Evolutionary conservation across 2,329 filamentous ascomycete genomes (phyloP).

Genomic region (Trichoderma asperellum): DNA sequence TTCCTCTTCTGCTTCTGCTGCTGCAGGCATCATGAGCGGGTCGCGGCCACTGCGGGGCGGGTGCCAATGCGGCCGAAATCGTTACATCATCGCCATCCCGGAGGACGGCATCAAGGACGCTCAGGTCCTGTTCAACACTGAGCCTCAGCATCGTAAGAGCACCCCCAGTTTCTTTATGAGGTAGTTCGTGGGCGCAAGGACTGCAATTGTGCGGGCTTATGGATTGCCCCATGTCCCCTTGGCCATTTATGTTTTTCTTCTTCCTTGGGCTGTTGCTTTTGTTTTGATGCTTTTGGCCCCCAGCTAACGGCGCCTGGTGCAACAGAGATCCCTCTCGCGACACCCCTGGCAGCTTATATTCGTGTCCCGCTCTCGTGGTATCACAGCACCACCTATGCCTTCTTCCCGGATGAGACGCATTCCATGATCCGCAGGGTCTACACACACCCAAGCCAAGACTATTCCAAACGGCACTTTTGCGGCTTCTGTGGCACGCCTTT

Average conservation of each 20-base stretch:
- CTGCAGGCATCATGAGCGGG: constrained; percentile 48
- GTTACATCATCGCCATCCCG: constrained; percentile 76
- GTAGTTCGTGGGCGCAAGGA: neutral
- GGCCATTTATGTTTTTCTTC: neutral
- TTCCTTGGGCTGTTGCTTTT: neutral
- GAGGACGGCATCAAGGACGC: constrained; percentile 58
- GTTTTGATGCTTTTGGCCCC: neutral
- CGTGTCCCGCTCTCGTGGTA: constrained; percentile 83
- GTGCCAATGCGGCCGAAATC: constrained; percentile 85
- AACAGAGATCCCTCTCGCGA: constrained; percentile 68
- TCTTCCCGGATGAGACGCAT: constrained; percentile 77
- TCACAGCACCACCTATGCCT: constrained; percentile 72
- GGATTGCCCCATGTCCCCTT: neutral
- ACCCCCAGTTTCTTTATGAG: neutral
- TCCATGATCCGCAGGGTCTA: constrained; percentile 68
- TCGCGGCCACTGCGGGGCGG: constrained; percentile 68
- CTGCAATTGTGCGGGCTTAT: neutral
- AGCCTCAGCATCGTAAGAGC: constrained; percentile 70
- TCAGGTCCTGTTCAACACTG: constrained; percentile 75
- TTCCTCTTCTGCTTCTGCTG: neutral
- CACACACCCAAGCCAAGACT: constrained; percentile 59
- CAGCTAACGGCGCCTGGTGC: neutral
- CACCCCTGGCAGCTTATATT: constrained; percentile 78
- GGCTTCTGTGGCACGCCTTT: constrained; percentile 89
- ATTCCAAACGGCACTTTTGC: constrained; percentile 78